Evolutionary conservation across 768 basidiomycete species (phyloP), one percentile per base, ranked within the genome.

Genomic region (Fomitopsis serialis): DNA sequence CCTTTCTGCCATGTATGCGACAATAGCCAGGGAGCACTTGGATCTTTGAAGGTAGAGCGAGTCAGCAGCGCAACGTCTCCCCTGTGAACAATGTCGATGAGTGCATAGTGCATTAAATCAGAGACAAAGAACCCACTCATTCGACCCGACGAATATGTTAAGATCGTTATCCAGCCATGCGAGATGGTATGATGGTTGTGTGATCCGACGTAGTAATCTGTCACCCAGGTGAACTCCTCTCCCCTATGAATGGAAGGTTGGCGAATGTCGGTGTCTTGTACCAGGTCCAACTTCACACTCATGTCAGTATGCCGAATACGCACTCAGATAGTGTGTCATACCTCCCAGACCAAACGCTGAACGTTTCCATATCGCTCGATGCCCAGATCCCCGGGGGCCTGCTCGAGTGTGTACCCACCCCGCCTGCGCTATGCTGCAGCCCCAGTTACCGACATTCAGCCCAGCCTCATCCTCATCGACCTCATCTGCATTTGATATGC

Each of bases 281-380:
- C 59, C 50, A 71, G 73, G 52, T 89, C 88, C 17, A 89, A 73
- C 87, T 90, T 55, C 13, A 29, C 35, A 8, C 22, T 21, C 13
- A 34, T 12, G 46, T 52, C 4, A 51, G 34, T 35, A 7, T 45
- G 10, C 8, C 9, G 13, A 43, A 17, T 37, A 17, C 11, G 2
- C 23, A 1, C n/a, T 11, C 9, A 17, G 1, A n/a, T 4, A 19
- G 11, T 17, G 9, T 12, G 7, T 55, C 66, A 27, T 54, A 86
- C 89, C 70, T 92, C 87, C 45, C 68, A 24, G 84, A 80, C 95
- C 93, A 98, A 13, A 81, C 76, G 52, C 88, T 87, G 59, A 95
- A 88, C 0, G 89, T 92, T 68, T 98, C 93, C 94, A 97, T 97
- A 70, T 97, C 95, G 58, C 91, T 94, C 11, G 82, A 78, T 22